Conservation (phyloP, 2,329 filamentous ascomycete species). For the Coniochaeta sp. region DNA sequence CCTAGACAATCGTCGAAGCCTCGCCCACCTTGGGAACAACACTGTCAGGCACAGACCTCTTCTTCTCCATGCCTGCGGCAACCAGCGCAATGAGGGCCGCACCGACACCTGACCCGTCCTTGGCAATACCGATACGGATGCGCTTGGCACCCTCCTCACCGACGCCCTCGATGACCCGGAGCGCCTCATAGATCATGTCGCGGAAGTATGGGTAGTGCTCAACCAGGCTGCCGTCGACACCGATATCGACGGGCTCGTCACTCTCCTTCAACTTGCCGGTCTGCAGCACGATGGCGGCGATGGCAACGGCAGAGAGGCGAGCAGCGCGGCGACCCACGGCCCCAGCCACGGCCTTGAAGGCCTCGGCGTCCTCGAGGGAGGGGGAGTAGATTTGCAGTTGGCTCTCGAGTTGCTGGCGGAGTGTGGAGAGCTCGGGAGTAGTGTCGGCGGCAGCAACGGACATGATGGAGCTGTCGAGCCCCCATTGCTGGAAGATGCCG, state of each 20-base stretch:
- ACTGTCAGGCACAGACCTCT: conserved; percentile 1
- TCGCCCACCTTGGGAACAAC: conserved; percentile 8
- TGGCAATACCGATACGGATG: conserved; percentile 91
- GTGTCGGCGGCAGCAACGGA: conserved; percentile 79
- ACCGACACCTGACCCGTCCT: conserved; percentile 93
- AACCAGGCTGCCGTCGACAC: conserved; percentile 88
- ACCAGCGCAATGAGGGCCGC: conserved; percentile 91
- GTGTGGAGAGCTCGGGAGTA: conserved; percentile 61
- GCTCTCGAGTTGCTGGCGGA: conserved; percentile 72
- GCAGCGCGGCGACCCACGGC: conserved; percentile 87
- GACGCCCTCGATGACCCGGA: conserved; percentile 70
- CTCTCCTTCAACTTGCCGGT: conserved; percentile 63
- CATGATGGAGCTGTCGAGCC: conserved; percentile 84
- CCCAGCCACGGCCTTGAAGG: conserved; percentile 74
- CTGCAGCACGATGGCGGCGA: conserved; percentile 76
- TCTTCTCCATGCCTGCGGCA: conserved; percentile 61
- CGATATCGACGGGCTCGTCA: conserved; percentile 75
- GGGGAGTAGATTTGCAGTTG: conserved; percentile 70
- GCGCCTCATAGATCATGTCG: conserved; percentile 76
- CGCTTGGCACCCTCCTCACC: conserved; percentile 73
- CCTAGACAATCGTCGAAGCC: conserved; percentile 16
- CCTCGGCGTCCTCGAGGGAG: conserved; percentile 76
- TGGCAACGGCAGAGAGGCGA: conserved; percentile 77
- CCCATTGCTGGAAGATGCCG: conserved; percentile 73
- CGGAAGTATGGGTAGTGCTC: conserved; percentile 95